Evolutionary conservation across 495 filamentous ascomycete genomes (phyloP).

Genomic region (Glonium stellatum): DNA sequence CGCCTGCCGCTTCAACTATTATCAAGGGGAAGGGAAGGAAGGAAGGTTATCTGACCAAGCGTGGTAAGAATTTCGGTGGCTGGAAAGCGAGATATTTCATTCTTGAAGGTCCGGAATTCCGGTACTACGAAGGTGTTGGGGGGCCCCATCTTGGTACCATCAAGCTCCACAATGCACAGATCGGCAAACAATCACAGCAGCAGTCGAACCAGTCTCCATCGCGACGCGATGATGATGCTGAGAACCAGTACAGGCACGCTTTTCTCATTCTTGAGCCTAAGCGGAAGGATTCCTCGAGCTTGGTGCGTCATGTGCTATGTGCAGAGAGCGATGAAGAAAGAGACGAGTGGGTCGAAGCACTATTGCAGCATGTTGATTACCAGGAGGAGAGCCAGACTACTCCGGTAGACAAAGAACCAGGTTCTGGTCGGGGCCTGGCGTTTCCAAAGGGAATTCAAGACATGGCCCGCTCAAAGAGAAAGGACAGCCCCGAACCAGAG

Average conservation of each 20-base stretch:
- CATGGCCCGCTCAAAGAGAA: conserved; percentile 28
- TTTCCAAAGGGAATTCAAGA: conserved; percentile 15
- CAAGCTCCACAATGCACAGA: conserved; percentile 83
- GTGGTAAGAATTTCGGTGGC: conserved; percentile 97
- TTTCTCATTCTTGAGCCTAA: conserved; percentile 94
- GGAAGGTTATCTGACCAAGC: conserved; percentile 90
- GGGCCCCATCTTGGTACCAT: conserved; percentile 88
- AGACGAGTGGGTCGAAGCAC: conserved; percentile 85
- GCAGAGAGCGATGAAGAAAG: conserved; percentile 91
- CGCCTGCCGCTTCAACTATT: conserved; percentile 34
- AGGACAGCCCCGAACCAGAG: conserved; percentile 28
- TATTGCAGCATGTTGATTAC: conserved; percentile 85
- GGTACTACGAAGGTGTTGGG: conserved; percentile 84
- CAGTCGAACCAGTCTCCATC: conserved; percentile 56
- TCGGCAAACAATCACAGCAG: conserved; percentile 75
- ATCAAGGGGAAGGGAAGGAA: conserved; percentile 60
- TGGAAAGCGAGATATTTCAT: conserved; percentile 97
- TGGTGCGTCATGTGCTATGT: conserved; percentile 91
- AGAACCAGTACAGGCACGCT: conserved; percentile 94
- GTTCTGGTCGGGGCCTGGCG: conserved; percentile 13
- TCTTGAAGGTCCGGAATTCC: conserved; percentile 79
- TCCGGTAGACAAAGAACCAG: conserved; percentile 39
- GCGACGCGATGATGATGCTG: conserved; percentile 60
- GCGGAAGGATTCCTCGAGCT: conserved; percentile 83
- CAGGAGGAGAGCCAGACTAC: conserved; percentile 33